A percentile compares a stretch with the other conserved stretches of the same genome.
phyloP scores from a whole-genome alignment of 139 green algal genomes.

The Chlorella sp. region DNA sequence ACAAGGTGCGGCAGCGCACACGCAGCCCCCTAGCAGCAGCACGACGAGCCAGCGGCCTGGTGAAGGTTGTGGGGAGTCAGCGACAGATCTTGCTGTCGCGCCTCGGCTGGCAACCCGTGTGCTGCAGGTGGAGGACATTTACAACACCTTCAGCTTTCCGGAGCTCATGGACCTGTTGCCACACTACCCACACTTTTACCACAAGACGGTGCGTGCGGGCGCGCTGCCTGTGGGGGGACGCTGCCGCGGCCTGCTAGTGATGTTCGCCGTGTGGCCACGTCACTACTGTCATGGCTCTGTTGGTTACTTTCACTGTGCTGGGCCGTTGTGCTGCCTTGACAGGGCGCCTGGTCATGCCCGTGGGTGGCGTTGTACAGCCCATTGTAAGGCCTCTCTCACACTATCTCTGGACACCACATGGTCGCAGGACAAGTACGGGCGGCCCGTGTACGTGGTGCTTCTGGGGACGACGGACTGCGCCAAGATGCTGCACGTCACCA shows the following conservation, averaged over 20 bases:
- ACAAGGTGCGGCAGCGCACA: too few species aligned
- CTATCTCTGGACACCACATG: not conserved
- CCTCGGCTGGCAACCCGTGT: not conserved
- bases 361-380: too few species aligned
- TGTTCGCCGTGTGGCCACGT: too few species aligned
- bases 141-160: slow-evolving; percentile 9
- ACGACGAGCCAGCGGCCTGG: not conserved
- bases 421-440: slow-evolving; percentile 26
- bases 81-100: not conserved
- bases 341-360: too few species aligned
- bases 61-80: not conserved
- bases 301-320: too few species aligned
- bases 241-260: too few species aligned
- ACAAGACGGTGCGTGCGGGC: slow-evolving; percentile 3
- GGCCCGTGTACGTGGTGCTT: slow-evolving; percentile 47
- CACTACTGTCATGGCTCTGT: too few species aligned
- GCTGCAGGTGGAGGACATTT: slow-evolving; percentile 18
- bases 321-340: too few species aligned
- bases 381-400: too few species aligned
- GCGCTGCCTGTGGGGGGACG: too few species aligned
- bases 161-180: slow-evolving; percentile 6
- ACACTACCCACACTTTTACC: slow-evolving; percentile 25
- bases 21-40: not conserved
- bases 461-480: slow-evolving; percentile 21
- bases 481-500: slow-evolving; percentile 27